Percentiles rank a stretch among this genome's conserved stretches.
Evolutionary conservation across 2,329 filamentous ascomycete species (phyloP).

Genomic region (Cordyceps tenuipes): DNA sequence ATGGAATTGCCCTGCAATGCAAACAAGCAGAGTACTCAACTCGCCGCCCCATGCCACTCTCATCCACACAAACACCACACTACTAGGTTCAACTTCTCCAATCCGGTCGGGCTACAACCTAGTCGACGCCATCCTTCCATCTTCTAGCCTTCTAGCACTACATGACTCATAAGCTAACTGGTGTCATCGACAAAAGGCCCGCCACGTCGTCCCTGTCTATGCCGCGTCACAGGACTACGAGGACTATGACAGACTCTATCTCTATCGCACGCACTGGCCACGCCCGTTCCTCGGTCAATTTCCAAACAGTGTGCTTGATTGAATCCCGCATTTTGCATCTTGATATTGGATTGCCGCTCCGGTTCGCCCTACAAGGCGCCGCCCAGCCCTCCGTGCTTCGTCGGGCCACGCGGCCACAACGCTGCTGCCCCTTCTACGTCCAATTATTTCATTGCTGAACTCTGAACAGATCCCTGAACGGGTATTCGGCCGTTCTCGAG

Average conservation of each 20-base stretch:
- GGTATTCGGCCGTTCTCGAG: not conserved
- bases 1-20: no score
- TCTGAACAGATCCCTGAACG: not conserved
- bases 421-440: not conserved
- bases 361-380: slow-evolving; percentile 7
- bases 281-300: not conserved
- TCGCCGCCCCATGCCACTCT: not conserved
- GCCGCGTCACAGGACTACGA: slow-evolving; percentile 12
- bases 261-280: slow-evolving; percentile 8
- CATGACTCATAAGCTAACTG: not conserved
- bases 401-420: slow-evolving; percentile 2
- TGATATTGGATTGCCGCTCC: slow-evolving; percentile 1
- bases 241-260: not conserved
- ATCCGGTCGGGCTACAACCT: no score
- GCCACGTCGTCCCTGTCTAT: not conserved
- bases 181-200: not conserved
- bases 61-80: not conserved
- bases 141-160: not conserved
- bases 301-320: not conserved
- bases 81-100: no score
- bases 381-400: not conserved
- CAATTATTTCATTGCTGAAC: not conserved
- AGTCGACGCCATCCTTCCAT: not conserved
- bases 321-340: not conserved
- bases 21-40: not conserved